Conservation (phyloP, 148 eudicot species). For the Persicaria maculosa region DNA sequence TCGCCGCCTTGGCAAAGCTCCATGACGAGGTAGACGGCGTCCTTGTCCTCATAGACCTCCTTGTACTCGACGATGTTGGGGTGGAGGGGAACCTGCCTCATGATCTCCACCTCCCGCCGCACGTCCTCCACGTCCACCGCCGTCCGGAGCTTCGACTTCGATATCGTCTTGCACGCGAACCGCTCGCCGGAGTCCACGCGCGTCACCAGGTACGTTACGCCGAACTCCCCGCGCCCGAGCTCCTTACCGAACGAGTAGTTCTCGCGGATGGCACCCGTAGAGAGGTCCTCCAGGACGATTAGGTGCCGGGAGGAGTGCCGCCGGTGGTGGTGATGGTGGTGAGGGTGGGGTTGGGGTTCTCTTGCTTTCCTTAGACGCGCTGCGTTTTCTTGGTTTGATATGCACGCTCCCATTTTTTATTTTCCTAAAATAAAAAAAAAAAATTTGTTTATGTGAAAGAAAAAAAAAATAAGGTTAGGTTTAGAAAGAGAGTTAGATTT, state of each 20-base stretch:
- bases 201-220: slow-evolving; percentile 42
- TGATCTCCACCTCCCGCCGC: slow-evolving; percentile 43
- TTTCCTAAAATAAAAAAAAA: no score
- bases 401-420: neutral
- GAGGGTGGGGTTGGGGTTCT: neutral
- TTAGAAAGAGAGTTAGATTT: no score
- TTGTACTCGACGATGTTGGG: slow-evolving; percentile 48
- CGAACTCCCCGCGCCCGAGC: slow-evolving; percentile 57
- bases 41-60: slow-evolving; percentile 52
- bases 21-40: slow-evolving; percentile 55
- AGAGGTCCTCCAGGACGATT: slow-evolving; percentile 36
- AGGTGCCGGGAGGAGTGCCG: no score
- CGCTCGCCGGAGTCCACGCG: slow-evolving; percentile 27
- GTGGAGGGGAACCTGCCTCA: slow-evolving; percentile 39
- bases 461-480: no score
- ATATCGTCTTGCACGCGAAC: slow-evolving; percentile 56
- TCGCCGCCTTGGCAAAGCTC: slow-evolving; percentile 56
- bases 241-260: slow-evolving; percentile 42
- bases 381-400: neutral
- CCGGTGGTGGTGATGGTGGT: no score
- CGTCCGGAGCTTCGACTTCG: slow-evolving; percentile 40
- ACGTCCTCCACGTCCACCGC: slow-evolving; percentile 56
- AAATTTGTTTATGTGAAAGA: no score
- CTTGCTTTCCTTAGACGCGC: neutral
- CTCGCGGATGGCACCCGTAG: slow-evolving; percentile 33